Percentiles rank a stretch among this genome's conserved stretches.
These are phyloP conservation scores for Vigna nakashimae DNA, from an alignment of 306 rosid genomes.

Conservation along the genomic window DNA sequence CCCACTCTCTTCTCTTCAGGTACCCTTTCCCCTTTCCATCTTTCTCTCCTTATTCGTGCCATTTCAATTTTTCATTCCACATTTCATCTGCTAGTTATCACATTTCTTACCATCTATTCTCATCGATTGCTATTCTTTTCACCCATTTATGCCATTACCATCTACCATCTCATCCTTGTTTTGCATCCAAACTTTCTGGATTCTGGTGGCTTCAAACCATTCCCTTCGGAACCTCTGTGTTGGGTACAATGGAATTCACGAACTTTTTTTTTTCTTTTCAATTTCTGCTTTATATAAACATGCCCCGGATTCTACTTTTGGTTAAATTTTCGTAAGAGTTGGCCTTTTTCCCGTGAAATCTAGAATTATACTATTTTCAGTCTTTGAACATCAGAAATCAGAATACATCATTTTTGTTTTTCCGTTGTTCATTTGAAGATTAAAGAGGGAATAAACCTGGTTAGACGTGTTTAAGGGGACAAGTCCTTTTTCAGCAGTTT, in stretches of 20 bases:
- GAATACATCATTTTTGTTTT: constrained; percentile 51
- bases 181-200: not conserved
- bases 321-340: no score
- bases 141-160: constrained; percentile 5
- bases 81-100: not conserved
- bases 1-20: constrained; percentile 20
- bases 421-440: constrained; percentile 56
- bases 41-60: not conserved
- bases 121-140: not conserved
- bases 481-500: not conserved
- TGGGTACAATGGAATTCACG: not conserved
- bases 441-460: constrained; percentile 62
- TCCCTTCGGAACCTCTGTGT: no score
- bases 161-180: not conserved
- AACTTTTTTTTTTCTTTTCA: not conserved
- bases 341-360: not conserved
- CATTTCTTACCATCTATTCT: not conserved
- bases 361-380: not conserved
- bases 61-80: not conserved
- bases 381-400: constrained; percentile 53
- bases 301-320: not conserved
- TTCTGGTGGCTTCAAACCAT: not conserved
- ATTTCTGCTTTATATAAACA: not conserved
- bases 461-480: constrained; percentile 42
- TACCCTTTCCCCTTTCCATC: not conserved